Percentiles rank a stretch among this genome's conserved stretches.
These are phyloP conservation scores for Inonotus hispidus DNA, from an alignment of 1,284 basidiomycete genomes.

Conservation along the genomic window DNA sequence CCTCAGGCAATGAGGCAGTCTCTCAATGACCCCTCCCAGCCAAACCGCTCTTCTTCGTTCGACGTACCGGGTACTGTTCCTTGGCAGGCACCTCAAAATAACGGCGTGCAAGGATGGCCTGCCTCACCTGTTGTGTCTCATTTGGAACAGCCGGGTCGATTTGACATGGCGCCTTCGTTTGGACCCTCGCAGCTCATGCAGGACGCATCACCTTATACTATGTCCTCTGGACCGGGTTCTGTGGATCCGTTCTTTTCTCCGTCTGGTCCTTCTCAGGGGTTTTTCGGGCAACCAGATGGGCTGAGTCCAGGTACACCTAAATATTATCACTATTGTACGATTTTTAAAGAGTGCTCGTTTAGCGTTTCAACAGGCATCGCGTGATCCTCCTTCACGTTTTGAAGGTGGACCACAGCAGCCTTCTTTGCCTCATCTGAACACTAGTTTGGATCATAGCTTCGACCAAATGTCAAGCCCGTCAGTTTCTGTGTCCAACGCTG, in stretches of 20 bases:
- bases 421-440: conserved; percentile 3
- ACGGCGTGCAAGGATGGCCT: conserved; percentile 9
- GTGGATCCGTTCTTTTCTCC: conserved; percentile 6
- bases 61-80: conserved; percentile 8
- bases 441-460: conserved; percentile 4
- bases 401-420: conserved; percentile 4
- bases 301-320: background rate
- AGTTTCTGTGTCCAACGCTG: background rate
- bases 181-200: conserved; percentile 8
- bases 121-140: background rate
- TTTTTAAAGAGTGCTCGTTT: background rate
- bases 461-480: conserved; percentile 9
- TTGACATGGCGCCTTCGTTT: background rate
- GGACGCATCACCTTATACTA: conserved; percentile 7
- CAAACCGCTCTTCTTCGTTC: conserved; percentile 2
- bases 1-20: conserved; percentile 2
- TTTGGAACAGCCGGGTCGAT: background rate
- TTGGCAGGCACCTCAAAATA: conserved; percentile 12
- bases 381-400: background rate
- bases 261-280: conserved; percentile 3
- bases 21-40: conserved; percentile 12
- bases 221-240: background rate
- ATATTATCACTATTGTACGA: background rate
- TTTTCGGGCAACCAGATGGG: conserved; percentile 2
- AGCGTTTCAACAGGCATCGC: conserved; percentile 6